Evolutionary conservation across 345 rosid species (phyloP).

Genomic region (Melaleuca alternifolia): DNA sequence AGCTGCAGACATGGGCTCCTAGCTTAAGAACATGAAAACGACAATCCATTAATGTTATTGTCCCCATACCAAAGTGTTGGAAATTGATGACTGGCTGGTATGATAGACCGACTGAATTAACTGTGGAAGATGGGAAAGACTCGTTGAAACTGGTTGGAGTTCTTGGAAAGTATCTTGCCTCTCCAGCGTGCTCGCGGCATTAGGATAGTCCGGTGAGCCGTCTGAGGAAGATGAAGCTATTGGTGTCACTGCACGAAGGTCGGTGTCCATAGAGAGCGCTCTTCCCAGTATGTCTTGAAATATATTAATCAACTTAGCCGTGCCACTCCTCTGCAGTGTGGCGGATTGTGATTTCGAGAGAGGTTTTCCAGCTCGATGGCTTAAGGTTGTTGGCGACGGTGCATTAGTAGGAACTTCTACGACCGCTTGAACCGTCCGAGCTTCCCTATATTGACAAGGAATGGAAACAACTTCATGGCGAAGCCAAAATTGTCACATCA

Average conservation of each 20-base stretch:
- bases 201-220: neutral
- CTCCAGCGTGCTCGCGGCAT: neutral
- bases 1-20: neutral
- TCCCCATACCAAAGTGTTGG: neutral
- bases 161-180: neutral
- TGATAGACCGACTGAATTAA: neutral
- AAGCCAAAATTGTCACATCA: neutral
- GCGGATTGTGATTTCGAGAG: neutral
- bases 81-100: neutral
- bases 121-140: neutral
- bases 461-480: neutral
- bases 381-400: neutral
- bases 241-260: neutral
- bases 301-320: neutral
- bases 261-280: fast-evolving
- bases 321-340: neutral
- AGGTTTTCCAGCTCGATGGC: neutral
- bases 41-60: neutral
- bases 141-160: neutral
- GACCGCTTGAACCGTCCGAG: neutral
- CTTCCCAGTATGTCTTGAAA: neutral
- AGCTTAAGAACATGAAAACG: neutral
- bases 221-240: neutral
- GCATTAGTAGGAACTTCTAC: neutral
- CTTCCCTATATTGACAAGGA: neutral